Percentiles rank a stretch among this genome's conserved stretches.
phyloP scores from a whole-genome alignment of 805 yeast species.

The Scheffersomyces stipitis region DNA sequence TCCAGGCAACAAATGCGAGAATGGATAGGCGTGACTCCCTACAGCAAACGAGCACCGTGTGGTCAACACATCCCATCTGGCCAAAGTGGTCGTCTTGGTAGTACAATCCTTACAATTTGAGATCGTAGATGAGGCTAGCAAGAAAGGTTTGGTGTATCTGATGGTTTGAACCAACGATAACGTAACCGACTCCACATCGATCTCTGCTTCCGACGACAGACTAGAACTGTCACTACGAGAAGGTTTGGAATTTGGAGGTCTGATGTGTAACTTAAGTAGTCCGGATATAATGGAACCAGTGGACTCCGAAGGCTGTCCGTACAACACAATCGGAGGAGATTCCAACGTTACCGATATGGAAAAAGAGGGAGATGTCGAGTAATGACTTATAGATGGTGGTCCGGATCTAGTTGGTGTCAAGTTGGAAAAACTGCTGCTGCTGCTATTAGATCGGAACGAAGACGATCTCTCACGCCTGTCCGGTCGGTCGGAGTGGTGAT shows the following conservation, averaged over 20 bases:
- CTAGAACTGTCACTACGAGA: conserved; percentile 1
- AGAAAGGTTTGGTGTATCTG: conserved; percentile 63
- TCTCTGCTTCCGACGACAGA: conserved; percentile 33
- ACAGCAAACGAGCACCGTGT: conserved; percentile 55
- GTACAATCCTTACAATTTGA: conserved; percentile 61
- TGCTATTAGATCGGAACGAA: background rate
- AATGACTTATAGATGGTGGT: background rate
- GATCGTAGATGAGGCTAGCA: conserved; percentile 49
- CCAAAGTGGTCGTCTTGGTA: conserved; percentile 57
- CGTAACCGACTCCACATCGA: conserved; percentile 57
- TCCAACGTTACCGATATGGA: conserved; percentile 66
- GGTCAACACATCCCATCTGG: conserved; percentile 83
- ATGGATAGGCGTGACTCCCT: conserved; percentile 87
- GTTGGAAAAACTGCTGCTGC: background rate
- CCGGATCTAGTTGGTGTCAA: background rate
- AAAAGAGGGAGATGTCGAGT: conserved; percentile 13
- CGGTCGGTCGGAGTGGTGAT: conserved; percentile 2
- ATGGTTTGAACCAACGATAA: conserved; percentile 73
- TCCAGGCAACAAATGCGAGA: conserved; percentile 87
- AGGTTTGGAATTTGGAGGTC: background rate
- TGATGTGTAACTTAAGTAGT: conserved; percentile 51
- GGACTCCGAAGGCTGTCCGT: conserved; percentile 75
- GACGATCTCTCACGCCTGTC: background rate
- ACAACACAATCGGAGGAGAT: conserved; percentile 86
- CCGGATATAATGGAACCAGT: conserved; percentile 89